Evolutionary conservation across 805 yeast genomes (phyloP), one percentile per base, ranked within the genome.

Genomic region (Ogataea salicorniae): DNA sequence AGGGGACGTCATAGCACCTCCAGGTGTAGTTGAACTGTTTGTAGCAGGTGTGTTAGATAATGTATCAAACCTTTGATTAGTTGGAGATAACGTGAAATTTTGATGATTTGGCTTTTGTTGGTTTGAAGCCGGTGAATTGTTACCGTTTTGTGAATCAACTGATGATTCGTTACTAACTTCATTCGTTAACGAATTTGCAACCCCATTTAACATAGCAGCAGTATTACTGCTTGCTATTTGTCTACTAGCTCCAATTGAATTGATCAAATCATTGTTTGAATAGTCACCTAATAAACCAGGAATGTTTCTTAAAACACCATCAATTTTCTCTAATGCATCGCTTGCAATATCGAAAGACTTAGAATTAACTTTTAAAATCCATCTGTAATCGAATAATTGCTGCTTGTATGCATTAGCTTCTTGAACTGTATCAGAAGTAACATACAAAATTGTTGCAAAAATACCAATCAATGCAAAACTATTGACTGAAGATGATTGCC

Each of bases 401-500:
- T 81, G 86, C 56, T 80, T 76, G 65, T 79, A 88, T 42, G 76
- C 71, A 37, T 70, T 71, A 0, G 84, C 76, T 58, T 89, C 96
- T 46, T 82, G 87, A 16, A 75, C 64, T 0, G 76, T 58, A 8
- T 73, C 63, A 1, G 94, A 71, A 0, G 96, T 85, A 15, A 84
- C 83, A 57, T 77, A 87, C 46, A 91, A 67, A 13, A 91, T 70
- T 0, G 95, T 83, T 0, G 96, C 96, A 73, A 91, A 91, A 0
- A 92, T 80, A 2, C 96, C 97, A 37, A 90, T 87, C 35, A 87
- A 67, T 6, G 95, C 81, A 53, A 91, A 80, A 59, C 87, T 88
- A 14, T 85, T 75, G 0, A 94, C 75, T 0, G 96, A 79, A 1
- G 90, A 80, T 1, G 90, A 79, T 66, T 87, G 94, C 97, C 97